A percentile compares a stretch with the other conserved stretches of the same genome.
These are phyloP conservation scores for Fusarium armeniacum DNA, from an alignment of 2,329 filamentous ascomycete species.

Conservation along the genomic window DNA sequence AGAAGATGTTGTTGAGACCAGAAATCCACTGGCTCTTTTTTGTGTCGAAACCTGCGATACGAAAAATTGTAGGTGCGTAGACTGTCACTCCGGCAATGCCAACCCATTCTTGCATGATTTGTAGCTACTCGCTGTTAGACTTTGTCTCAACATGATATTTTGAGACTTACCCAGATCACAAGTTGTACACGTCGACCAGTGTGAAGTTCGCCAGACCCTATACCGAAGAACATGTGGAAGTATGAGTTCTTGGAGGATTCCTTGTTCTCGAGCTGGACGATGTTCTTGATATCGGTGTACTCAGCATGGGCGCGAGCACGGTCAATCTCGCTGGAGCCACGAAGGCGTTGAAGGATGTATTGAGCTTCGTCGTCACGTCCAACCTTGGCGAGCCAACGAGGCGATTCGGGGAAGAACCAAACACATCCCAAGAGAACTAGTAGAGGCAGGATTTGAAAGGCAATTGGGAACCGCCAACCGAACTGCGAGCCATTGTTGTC, in stretches of 20 bases:
- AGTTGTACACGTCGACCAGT: slow-evolving; percentile 77
- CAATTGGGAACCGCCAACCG: slow-evolving; percentile 77
- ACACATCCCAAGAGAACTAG: slow-evolving; percentile 68
- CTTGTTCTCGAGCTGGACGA: slow-evolving; percentile 63
- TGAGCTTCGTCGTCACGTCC: slow-evolving; percentile 76
- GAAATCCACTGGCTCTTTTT: slow-evolving; percentile 74
- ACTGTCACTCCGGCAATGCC: slow-evolving; percentile 77
- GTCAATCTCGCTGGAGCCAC: slow-evolving; percentile 69
- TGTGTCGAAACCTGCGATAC: slow-evolving; percentile 74
- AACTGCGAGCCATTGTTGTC: slow-evolving; percentile 70
- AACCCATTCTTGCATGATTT: slow-evolving; percentile 44
- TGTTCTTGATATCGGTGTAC: slow-evolving; percentile 76
- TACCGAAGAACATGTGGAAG: slow-evolving; percentile 75
- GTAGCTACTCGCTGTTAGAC: neutral
- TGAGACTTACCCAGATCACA: slow-evolving; percentile 70
- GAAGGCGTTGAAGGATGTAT: slow-evolving; percentile 74
- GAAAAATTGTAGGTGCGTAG: slow-evolving; percentile 71
- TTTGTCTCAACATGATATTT: accelerated
- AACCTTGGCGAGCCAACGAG: slow-evolving; percentile 75
- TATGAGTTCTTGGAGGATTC: slow-evolving; percentile 74
- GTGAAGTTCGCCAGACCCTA: slow-evolving; percentile 74
- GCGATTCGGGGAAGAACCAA: slow-evolving; percentile 79
- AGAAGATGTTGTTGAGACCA: slow-evolving; percentile 66
- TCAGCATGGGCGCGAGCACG: slow-evolving; percentile 70
- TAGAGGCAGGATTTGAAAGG: slow-evolving; percentile 77